These are phyloP conservation scores for Jacaranda copaia DNA, from an alignment of 257 asterid genomes.

Conservation along the genomic window DNA sequence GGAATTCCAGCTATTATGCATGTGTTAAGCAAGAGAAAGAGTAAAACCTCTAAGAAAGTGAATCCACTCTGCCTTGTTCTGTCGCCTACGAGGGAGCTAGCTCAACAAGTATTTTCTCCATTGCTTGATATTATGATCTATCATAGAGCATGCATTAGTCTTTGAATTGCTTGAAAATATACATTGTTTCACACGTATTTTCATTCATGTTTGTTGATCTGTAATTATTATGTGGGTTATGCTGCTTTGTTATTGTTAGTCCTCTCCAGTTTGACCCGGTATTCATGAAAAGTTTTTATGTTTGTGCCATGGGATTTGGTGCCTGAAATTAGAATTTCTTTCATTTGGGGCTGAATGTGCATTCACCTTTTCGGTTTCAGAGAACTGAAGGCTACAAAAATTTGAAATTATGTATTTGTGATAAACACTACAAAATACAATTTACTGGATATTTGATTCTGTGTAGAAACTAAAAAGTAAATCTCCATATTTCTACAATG, in stretches of 20 bases:
- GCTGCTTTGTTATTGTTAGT: background rate
- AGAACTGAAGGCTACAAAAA: background rate
- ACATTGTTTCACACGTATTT: background rate
- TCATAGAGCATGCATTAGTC: background rate
- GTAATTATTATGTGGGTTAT: background rate
- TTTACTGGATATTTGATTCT: background rate
- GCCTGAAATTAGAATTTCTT: background rate
- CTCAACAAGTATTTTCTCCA: conserved; percentile 84
- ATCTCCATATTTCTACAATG: background rate
- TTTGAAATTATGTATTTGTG: background rate
- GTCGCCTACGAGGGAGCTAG: conserved; percentile 96
- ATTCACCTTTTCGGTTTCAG: background rate
- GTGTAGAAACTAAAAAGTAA: background rate
- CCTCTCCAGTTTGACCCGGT: background rate
- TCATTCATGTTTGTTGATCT: background rate
- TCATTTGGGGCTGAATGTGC: conserved; percentile 12
- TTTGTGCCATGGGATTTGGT: background rate
- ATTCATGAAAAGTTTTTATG: background rate
- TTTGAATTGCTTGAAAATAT: background rate
- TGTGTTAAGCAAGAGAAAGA: conserved; percentile 63
- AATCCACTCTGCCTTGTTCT: conserved; percentile 84
- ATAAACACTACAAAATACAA: background rate
- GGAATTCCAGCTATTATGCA: conserved; percentile 95
- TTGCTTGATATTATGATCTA: background rate
- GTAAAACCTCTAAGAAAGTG: conserved; percentile 50